Evolutionary conservation across 805 yeast genomes (phyloP).

Genomic region (Vanderwaltozyma tropicalis): DNA sequence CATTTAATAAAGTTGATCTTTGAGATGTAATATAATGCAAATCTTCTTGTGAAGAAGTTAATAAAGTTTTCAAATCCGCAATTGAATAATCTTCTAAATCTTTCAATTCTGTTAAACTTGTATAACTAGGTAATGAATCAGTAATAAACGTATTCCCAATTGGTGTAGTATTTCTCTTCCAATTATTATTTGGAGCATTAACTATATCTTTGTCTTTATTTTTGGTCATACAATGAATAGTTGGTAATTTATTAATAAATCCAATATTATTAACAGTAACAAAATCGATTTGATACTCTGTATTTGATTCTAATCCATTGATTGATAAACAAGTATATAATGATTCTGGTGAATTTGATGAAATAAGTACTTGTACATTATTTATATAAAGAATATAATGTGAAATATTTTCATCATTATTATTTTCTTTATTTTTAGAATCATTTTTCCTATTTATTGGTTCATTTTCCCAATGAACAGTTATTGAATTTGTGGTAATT

Average conservation of each 20-base stretch:
- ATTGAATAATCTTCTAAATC: conserved; percentile 24
- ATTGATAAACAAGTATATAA: conserved; percentile 27
- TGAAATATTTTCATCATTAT: conserved; percentile 9
- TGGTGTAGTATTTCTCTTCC: conserved; percentile 3
- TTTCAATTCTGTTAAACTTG: conserved; percentile 20
- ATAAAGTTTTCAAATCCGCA: conserved; percentile 24
- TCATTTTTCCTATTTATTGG: background rate
- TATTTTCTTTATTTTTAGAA: background rate
- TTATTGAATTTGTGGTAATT: conserved; percentile 20
- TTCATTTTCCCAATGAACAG: conserved; percentile 30
- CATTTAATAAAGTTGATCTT: conserved; percentile 17
- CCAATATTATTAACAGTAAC: conserved; percentile 27
- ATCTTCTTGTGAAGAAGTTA: conserved; percentile 27
- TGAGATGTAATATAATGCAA: conserved; percentile 26
- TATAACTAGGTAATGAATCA: conserved; percentile 16
- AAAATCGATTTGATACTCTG: conserved; percentile 26
- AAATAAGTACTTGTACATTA: conserved; percentile 22
- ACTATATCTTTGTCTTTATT: background rate
- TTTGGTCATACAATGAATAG: conserved; percentile 23
- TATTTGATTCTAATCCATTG: conserved; percentile 16
- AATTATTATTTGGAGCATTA: conserved; percentile 1
- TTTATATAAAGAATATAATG: conserved; percentile 25
- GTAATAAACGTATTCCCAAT: conserved; percentile 2
- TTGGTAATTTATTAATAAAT: conserved; percentile 25
- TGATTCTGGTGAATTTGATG: conserved; percentile 22